A percentile compares a stretch with the other conserved stretches of the same genome.
Evolutionary conservation across 768 basidiomycete genomes (phyloP).

Genomic region (Pisolithus microcarpus): DNA sequence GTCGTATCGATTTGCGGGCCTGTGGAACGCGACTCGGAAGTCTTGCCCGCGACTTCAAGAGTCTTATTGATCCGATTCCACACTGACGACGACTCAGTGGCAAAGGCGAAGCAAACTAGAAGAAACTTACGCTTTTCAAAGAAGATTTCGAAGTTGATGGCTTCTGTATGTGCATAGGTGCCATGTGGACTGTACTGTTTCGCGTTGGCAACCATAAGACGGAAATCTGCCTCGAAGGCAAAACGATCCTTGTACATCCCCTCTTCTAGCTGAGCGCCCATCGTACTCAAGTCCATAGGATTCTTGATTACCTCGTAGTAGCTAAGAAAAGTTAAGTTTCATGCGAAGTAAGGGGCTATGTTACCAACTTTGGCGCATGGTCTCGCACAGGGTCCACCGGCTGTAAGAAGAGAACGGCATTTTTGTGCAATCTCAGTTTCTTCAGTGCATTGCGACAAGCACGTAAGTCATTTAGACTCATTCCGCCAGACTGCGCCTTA

Average conservation of each 20-base stretch:
- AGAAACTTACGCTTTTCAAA: slow-evolving; percentile 75
- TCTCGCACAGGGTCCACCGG: slow-evolving; percentile 97
- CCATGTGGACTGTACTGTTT: slow-evolving; percentile 74
- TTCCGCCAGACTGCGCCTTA: slow-evolving; percentile 71
- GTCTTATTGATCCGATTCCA: slow-evolving; percentile 88
- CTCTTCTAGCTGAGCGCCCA: slow-evolving; percentile 77
- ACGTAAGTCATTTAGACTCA: slow-evolving; percentile 67
- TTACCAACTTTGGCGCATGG: slow-evolving; percentile 68
- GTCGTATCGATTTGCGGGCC: slow-evolving; percentile 21
- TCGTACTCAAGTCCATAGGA: slow-evolving; percentile 92
- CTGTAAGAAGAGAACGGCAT: slow-evolving; percentile 65
- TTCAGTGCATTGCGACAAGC: slow-evolving; percentile 72
- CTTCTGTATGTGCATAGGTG: slow-evolving; percentile 68
- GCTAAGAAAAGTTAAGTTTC: slow-evolving; percentile 32
- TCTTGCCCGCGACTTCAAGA: slow-evolving; percentile 56
- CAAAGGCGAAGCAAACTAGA: neutral
- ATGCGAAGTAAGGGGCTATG: slow-evolving; percentile 3
- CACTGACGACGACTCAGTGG: slow-evolving; percentile 37
- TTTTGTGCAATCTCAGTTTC: slow-evolving; percentile 72
- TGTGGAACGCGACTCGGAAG: slow-evolving; percentile 21
- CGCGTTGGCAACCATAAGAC: slow-evolving; percentile 82
- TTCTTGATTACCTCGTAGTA: slow-evolving; percentile 87
- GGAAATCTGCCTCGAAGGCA: slow-evolving; percentile 81
- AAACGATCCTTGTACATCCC: slow-evolving; percentile 82
- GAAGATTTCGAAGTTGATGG: slow-evolving; percentile 65